phyloP scores from a whole-genome alignment of 345 rosid species.

The Eucalyptus dawsonii region DNA sequence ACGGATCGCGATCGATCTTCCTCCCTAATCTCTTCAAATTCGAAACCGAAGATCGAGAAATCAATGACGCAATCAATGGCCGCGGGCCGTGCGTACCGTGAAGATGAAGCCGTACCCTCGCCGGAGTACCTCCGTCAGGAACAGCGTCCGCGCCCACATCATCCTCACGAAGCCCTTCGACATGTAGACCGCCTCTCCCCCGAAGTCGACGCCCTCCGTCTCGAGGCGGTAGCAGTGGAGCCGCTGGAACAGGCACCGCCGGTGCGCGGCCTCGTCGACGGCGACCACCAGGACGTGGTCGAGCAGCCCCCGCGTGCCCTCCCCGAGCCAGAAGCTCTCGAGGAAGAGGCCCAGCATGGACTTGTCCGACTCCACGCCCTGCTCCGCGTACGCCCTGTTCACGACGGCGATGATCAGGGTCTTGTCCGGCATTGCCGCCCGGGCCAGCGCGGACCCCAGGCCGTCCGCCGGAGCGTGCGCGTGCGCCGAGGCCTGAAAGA shows the following conservation, averaged over 20 bases:
- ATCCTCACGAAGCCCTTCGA: conserved; percentile 58
- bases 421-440: conserved; percentile 41
- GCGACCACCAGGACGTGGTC: conserved; percentile 47
- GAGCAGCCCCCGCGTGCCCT: conserved; percentile 34
- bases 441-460: conserved; percentile 27
- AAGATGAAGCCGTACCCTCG: conserved; percentile 64
- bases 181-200: conserved; percentile 56
- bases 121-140: conserved; percentile 46
- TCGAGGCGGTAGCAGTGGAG: conserved; percentile 62
- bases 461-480: conserved; percentile 9
- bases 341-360: conserved; percentile 66
- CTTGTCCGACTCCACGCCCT: conserved; percentile 8
- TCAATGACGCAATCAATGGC: not conserved
- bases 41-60: not conserved
- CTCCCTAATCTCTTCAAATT: not conserved
- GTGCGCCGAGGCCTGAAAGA: not conserved
- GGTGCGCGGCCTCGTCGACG: conserved; percentile 55
- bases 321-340: conserved; percentile 74
- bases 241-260: conserved; percentile 48
- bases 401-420: conserved; percentile 54
- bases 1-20: not conserved
- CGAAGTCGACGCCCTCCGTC: conserved; percentile 38
- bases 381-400: conserved; percentile 64
- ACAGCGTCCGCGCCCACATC: conserved; percentile 79
- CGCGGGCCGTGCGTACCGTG: conserved; percentile 33